Percentiles rank a stretch among this genome's conserved stretches.
Evolutionary conservation across 352 stramenopile species (phyloP).

Genomic region (Thalassiosira delicatula): DNA sequence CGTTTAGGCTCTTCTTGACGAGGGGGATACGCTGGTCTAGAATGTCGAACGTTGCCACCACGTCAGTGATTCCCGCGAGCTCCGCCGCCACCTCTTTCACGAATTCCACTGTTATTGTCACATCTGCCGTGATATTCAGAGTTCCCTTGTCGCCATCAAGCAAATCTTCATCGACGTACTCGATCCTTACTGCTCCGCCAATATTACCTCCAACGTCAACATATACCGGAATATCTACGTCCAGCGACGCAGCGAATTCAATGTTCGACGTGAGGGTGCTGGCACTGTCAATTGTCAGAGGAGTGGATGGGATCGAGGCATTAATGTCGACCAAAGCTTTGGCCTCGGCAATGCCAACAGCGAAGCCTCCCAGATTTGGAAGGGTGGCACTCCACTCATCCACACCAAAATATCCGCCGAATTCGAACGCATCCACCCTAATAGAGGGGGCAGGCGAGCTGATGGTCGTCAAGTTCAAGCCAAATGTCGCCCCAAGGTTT

Average conservation of each 20-base stretch:
- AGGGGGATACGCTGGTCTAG: slow-evolving; percentile 36
- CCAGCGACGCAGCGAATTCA: slow-evolving; percentile 23
- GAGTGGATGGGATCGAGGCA: background rate
- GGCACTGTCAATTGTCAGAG: slow-evolving; percentile 5
- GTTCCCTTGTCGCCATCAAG: no score
- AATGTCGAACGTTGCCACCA: slow-evolving; percentile 25
- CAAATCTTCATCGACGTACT: slow-evolving; percentile 39
- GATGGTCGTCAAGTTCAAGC: slow-evolving; percentile 35
- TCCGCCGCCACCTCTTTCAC: background rate
- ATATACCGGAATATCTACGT: slow-evolving; percentile 48
- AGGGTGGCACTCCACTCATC: slow-evolving; percentile 51
- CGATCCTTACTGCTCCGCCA: slow-evolving; percentile 32
- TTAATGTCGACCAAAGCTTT: slow-evolving; percentile 35
- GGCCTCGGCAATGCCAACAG: slow-evolving; percentile 41
- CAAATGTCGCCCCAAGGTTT: slow-evolving; percentile 31
- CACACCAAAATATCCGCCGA: slow-evolving; percentile 38
- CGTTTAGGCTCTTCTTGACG: slow-evolving; percentile 38
- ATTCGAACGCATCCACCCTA: slow-evolving; percentile 35
- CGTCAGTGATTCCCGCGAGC: slow-evolving; percentile 25
- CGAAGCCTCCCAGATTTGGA: background rate
- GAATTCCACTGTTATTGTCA: no score
- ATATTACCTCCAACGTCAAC: slow-evolving; percentile 17
- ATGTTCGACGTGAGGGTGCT: slow-evolving; percentile 7
- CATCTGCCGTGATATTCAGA: no score
- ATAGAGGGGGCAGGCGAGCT: slow-evolving; percentile 23